Base-by-base conservation (phyloP, 2,329 filamentous ascomycete genomes). In the Colletotrichum magnum region DNA sequence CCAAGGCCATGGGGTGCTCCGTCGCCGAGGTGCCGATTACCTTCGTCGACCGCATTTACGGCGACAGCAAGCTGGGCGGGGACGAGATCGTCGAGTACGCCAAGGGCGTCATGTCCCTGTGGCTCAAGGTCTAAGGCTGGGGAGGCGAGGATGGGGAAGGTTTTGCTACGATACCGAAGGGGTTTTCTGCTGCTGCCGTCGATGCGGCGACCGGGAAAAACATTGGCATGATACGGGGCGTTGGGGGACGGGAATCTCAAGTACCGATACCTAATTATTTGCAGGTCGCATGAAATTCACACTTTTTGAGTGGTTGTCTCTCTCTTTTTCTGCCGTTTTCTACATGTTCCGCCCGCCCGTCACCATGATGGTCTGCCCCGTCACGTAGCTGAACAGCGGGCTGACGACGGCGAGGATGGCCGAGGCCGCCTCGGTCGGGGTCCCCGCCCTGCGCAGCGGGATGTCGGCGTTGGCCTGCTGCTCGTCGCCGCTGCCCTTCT, bases 71-170 rank as follows among this genome's bases (percentile, higher is more conserved):
- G 87, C 87, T 99, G 61, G 95, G 95, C 26, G 94, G 94, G 1
- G 92, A 95, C 77, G 96, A 99, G 87, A 98, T 99, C 82, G 93
- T 97, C 64, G 94, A 98, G 82, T 99, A 98, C 81, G 91, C 94
- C 59, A 97, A 97, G 86, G 93, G 93, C 3, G 92, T 96, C 45
- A 80, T 95, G 72, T 89, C 83, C 72, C 81, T 96, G 75, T 96
- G 93, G 93, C 82, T 93, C 77, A 94, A 92, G 84, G 92, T 94
- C 72, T 94, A 82, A 41, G 21, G n/a, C 16, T 15, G 28, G 56
- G 28, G 16, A n/a, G 21, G 21, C 26, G 26, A 6, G 21, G 39
- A 12, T 5, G 21, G 10, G 32, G 10, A n/a, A 43, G 28, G 48
- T 36, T 36, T 45, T 18, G 63, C 32, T 48, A 57, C 51, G 57